Evolutionary conservation across 2,329 filamentous ascomycete species (phyloP), one percentile per base, ranked within the genome.

Genomic region (Teratosphaeria pseudoeucalypti): DNA sequence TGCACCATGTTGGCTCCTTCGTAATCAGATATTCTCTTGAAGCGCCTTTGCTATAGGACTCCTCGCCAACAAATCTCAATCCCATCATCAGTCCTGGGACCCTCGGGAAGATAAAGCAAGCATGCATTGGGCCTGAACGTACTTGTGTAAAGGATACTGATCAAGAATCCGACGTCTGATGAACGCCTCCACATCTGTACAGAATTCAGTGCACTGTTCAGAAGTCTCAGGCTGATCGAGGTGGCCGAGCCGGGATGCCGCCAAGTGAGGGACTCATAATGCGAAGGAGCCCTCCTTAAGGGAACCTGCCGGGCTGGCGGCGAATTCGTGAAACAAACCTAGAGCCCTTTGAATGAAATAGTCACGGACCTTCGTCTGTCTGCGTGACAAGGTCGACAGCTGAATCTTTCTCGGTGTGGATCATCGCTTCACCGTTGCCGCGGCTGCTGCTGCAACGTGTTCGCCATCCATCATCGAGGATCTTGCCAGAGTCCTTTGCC

Each of bases 321-420:
- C 29, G 7, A 32, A 32, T 32, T 5, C 29, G 11, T 16, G 6
- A 11, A 2, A 39, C 37, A 12, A 39, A 11, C 37, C 37, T 39
- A 39, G 16, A 12, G 37, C 37, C 4, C 2, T 39, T 12, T 6
- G n/a, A 23, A 49, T 0, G 43, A 23, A 49, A 49, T 14, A 52
- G 19, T 34, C 19, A 66, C 73, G 64, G 73, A 87, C 86, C 85
- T 73, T 87, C 81, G 69, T 91, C 88, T 0, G 86, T 88, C 74
- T 90, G 83, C 10, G 87, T 91, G 23, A 91, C 88, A 62, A 91
- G 82, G 70, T 91, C 88, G 11, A 91, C 88, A 1, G 87, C 81
- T 69, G 83, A 90, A 64, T 88, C 85, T 71, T 92, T 92, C 73
- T 90, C 86, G 7, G 78, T 74, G 58, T 81, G 78, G 1, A 67